Evolutionary conservation across 2,329 filamentous ascomycete species (phyloP).

Genomic region (Colletotrichum falcatum): DNA sequence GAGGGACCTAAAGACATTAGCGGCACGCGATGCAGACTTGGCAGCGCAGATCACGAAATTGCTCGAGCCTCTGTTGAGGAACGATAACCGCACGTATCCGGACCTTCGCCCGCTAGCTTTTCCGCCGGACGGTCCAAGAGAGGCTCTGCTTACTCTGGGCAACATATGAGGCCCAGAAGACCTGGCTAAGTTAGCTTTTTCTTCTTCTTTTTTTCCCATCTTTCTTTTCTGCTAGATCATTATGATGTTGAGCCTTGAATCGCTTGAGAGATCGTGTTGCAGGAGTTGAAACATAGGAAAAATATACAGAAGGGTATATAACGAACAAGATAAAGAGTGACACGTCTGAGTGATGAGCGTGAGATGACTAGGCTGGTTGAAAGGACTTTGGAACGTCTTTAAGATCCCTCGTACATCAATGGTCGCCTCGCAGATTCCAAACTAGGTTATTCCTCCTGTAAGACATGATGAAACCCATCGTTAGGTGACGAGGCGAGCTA

Average conservation of each 20-base stretch:
- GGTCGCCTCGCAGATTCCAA: neutral
- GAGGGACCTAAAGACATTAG: constrained; percentile 46
- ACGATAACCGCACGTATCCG: constrained; percentile 28
- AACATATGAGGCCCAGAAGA: neutral
- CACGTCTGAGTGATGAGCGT: neutral
- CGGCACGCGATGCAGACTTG: constrained; percentile 43
- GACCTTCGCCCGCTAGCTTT: constrained; percentile 43
- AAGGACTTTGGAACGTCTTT: neutral
- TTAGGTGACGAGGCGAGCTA: neutral
- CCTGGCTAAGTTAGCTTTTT: too few relatives aligned
- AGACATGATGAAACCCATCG: neutral
- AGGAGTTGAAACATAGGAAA: neutral
- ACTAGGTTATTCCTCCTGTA: neutral
- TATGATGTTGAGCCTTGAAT: neutral
- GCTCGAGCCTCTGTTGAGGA: constrained; percentile 44
- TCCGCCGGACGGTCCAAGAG: constrained; percentile 1
- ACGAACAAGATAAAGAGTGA: too few relatives aligned
- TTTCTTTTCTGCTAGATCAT: neutral
- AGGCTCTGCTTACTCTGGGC: constrained; percentile 31
- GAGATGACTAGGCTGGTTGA: neutral
- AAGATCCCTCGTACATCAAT: neutral
- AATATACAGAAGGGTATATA: neutral
- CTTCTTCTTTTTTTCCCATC: too few relatives aligned
- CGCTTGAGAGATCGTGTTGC: neutral
- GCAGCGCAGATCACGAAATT: constrained; percentile 45